Evolutionary conservation across 352 stramenopile genomes (phyloP), one percentile per base, ranked within the genome.

Genomic region (Peronospora tabacina): DNA sequence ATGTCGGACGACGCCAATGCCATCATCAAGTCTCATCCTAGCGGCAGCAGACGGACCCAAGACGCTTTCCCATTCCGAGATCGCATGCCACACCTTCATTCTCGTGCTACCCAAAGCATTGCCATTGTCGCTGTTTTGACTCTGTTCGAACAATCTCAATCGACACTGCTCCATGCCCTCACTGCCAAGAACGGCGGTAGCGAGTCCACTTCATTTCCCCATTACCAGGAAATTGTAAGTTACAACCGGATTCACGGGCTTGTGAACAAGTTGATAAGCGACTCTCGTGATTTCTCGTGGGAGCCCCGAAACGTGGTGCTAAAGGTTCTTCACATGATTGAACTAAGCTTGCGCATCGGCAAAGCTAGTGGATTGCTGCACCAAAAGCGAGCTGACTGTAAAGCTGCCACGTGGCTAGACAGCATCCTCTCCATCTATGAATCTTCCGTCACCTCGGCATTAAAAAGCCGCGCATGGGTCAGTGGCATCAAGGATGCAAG

Each of bases 291-390:
- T 46, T 55, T 72, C 16, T 70, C 52, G 22, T 83, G 67, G 58
- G 52, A 63, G 3, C 61, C 37, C 26, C 49, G 56, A 29, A 70
- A 64, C 38, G 58, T 76, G 49, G 26, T 78, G 43, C n/a, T 68
- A 8, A 79, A 75, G 26, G 26, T 73, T 15, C 46, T 83, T 20
- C 68, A 67, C 29, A 65, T 68, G n/a, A 68, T 78, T 24, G 72
- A 83, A 39, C 32, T 67, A 24, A 54, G 49, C 8, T 29, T 83
- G 10, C 69, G 72, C 7, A 61, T 83, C 38, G 72, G 63, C 13
- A 78, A 70, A 51, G 58, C 52, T 12, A 63, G 64, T 55, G 61
- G 57, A 7, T 20, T 50, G 4, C 19, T 66, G 44, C 48, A 45
- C 20, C 40, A 44, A 55, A 68, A 44, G n/a, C 12, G 35, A 11